Conservation (phyloP, 176 grass and related monocot species). For the Metroxylon sagu region DNA sequence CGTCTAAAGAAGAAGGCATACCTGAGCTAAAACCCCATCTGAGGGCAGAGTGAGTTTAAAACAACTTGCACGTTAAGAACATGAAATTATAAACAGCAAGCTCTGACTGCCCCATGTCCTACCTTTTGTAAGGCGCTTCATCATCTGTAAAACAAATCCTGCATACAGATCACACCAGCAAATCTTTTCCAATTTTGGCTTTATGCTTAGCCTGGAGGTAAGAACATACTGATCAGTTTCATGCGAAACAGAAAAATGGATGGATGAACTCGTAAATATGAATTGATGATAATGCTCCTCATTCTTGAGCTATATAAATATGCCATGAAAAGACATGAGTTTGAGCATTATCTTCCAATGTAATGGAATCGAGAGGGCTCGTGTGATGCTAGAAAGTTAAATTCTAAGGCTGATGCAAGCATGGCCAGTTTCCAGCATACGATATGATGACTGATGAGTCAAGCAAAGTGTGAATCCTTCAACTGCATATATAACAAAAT, state of each 20-base stretch:
- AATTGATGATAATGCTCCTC: constrained; percentile 2
- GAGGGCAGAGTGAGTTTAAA: too few species aligned
- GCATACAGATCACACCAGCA: not conserved
- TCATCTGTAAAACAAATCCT: constrained; percentile 1
- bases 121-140: not conserved
- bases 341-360: not conserved
- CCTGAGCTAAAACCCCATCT: too few species aligned
- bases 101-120: not conserved
- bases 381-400: not conserved
- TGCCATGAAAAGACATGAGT: constrained; percentile 42
- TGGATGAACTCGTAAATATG: not conserved
- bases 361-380: not conserved
- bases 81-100: not conserved
- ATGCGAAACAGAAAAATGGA: constrained; percentile 4
- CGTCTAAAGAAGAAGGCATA: too few species aligned
- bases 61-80: too few species aligned
- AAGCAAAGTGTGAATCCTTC: too few species aligned
- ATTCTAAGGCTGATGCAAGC: constrained; percentile 29
- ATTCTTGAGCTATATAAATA: constrained; percentile 25
- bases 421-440: constrained; percentile 26
- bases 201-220: constrained; percentile 11
- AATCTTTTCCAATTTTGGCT: not conserved
- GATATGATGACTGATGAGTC: constrained; percentile 18
- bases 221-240: constrained; percentile 1
- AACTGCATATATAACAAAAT: constrained; percentile 15